Conservation (phyloP, 2,329 filamentous ascomycete genomes). For the Apiospora arundinis region DNA sequence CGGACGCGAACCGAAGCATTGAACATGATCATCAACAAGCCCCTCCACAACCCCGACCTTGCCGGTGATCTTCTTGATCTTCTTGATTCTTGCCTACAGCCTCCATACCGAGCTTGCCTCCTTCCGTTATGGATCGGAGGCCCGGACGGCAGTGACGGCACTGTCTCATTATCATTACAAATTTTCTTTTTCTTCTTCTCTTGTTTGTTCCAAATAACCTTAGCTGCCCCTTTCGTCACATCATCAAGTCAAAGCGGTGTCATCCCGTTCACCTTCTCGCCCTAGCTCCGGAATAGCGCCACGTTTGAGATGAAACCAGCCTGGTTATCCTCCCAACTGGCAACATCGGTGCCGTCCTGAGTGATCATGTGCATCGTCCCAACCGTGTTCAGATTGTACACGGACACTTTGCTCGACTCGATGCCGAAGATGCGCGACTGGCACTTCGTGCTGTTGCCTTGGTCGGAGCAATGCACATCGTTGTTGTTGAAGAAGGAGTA, state of each 20-base stretch:
- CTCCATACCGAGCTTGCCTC: background rate
- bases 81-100: background rate
- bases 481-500: constrained; percentile 76
- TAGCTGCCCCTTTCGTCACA: constrained; percentile 1
- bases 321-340: constrained; percentile 45
- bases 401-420: constrained; percentile 38
- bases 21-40: background rate
- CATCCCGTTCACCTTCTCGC: constrained; percentile 16
- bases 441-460: constrained; percentile 49
- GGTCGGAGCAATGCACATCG: constrained; percentile 52
- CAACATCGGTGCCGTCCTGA: constrained; percentile 42
- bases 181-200: background rate
- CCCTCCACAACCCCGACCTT: background rate
- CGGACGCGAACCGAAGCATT: background rate
- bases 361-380: constrained; percentile 49
- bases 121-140: background rate
- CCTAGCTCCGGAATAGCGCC: constrained; percentile 36
- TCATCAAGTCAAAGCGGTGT: background rate
- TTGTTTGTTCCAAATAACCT: background rate
- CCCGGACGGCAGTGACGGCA: background rate
- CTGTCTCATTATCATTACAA: constrained; percentile 1
- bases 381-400: constrained; percentile 55
- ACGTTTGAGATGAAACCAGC: constrained; percentile 48
- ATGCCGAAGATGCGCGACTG: constrained; percentile 51
- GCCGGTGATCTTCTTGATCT: background rate